These are phyloP conservation scores for Scedosporium boydii DNA, from an alignment of 2,329 filamentous ascomycete genomes.

Conservation along the genomic window DNA sequence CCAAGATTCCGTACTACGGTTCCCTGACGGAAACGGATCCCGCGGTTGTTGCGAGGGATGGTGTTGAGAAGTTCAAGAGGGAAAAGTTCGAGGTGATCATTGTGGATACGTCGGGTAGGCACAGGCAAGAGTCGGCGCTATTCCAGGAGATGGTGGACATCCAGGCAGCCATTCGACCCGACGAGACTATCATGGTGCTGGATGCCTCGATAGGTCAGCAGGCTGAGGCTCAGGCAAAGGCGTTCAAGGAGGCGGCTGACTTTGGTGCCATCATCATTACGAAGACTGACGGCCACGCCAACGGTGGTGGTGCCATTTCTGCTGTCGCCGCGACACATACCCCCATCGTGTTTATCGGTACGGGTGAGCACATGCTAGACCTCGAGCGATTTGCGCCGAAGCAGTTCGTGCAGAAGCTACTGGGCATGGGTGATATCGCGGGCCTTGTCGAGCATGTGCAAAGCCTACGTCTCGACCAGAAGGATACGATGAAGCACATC, in stretches of 20 bases:
- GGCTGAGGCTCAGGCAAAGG: conserved; percentile 86
- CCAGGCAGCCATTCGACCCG: conserved; percentile 72
- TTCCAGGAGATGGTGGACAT: conserved; percentile 99
- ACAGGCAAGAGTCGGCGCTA: conserved; percentile 87
- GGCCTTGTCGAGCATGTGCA: conserved; percentile 95
- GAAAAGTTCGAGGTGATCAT: conserved; percentile 98
- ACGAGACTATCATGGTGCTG: conserved; percentile 97
- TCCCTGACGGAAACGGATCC: conserved; percentile 95
- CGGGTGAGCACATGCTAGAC: conserved; percentile 94
- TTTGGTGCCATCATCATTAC: conserved; percentile 99
- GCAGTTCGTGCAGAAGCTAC: conserved; percentile 84
- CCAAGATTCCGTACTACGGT: conserved; percentile 97
- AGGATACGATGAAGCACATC: conserved; percentile 99
- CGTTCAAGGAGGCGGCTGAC: conserved; percentile 94
- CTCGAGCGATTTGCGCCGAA: conserved; percentile 87
- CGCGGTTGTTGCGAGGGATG: conserved; percentile 84
- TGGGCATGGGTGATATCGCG: conserved; percentile 96
- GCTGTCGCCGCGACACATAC: conserved; percentile 94
- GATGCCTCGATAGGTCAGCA: conserved; percentile 95
- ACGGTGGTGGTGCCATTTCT: conserved; percentile 93
- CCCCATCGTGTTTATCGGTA: conserved; percentile 96
- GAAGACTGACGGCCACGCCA: conserved; percentile 93
- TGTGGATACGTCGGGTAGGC: conserved; percentile 90
- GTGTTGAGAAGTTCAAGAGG: conserved; percentile 98
- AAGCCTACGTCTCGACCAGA: conserved; percentile 88